phyloP scores from a whole-genome alignment of 1,284 basidiomycete genomes.

The Sanghuangporus weigelae region DNA sequence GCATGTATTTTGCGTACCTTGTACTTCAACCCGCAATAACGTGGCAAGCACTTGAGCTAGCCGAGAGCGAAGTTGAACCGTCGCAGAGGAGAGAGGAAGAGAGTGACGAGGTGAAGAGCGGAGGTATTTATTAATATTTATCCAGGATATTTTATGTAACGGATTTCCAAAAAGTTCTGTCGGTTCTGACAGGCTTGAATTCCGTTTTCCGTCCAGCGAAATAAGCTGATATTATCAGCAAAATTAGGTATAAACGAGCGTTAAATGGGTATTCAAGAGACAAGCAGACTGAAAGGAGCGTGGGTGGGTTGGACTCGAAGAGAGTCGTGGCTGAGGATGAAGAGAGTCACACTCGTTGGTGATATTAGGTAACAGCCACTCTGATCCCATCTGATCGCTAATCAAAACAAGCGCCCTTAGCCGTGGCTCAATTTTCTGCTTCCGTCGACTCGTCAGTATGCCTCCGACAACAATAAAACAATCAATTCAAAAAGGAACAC shows the following conservation, averaged over 20 bases:
- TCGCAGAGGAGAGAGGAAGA: background rate
- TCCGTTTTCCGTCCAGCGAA: background rate
- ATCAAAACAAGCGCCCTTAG: background rate
- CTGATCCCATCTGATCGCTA: background rate
- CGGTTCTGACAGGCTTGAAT: background rate
- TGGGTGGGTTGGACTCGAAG: background rate
- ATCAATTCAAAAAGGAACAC: no score
- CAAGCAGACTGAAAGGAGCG: background rate
- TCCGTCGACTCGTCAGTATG: background rate
- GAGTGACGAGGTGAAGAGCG: conserved; percentile 2
- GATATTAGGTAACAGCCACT: background rate
- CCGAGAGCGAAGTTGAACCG: no score
- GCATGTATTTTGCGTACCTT: background rate
- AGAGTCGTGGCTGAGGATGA: background rate
- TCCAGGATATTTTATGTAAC: background rate
- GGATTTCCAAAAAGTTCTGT: background rate
- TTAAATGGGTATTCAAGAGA: background rate
- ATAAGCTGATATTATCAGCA: background rate
- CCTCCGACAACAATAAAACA: background rate
- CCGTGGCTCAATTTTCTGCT: background rate
- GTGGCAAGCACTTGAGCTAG: background rate
- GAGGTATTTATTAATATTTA: conserved; percentile 2
- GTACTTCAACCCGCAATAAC: background rate
- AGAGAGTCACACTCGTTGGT: background rate
- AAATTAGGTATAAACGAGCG: background rate